Evolutionary conservation across 306 rosid species (phyloP).

Genomic region (Lablab purpureus): DNA sequence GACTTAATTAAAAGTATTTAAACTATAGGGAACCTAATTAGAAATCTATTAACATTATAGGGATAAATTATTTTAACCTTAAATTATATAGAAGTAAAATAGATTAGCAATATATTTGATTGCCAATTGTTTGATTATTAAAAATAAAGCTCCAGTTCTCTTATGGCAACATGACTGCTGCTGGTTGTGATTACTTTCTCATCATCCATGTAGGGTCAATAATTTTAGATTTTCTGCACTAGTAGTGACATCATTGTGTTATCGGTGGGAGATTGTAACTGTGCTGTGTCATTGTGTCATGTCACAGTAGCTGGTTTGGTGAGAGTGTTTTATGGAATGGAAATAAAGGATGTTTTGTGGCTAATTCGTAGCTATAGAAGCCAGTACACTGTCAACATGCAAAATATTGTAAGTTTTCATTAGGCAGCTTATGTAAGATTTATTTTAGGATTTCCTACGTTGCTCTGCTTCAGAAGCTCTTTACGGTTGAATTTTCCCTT

Average conservation of each 20-base stretch:
- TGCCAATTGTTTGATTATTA: background rate
- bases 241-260: background rate
- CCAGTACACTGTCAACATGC: background rate
- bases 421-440: conserved; percentile 5
- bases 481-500: background rate
- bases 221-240: background rate
- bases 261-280: background rate
- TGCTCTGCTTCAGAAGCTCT: background rate
- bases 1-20: background rate
- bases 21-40: background rate
- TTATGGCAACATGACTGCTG: background rate
- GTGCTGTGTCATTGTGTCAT: background rate
- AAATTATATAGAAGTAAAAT: conserved; percentile 1
- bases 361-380: background rate
- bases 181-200: conserved; percentile 3
- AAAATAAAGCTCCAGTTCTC: background rate
- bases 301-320: background rate
- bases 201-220: background rate
- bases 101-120: conserved; percentile 1
- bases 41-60: too few relatives aligned
- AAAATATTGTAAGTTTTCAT: background rate
- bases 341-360: background rate
- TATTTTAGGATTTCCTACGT: background rate
- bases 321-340: background rate
- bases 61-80: background rate